phyloP scores from a whole-genome alignment of 2,329 filamentous ascomycete genomes.

The Westerdykella sp. region DNA sequence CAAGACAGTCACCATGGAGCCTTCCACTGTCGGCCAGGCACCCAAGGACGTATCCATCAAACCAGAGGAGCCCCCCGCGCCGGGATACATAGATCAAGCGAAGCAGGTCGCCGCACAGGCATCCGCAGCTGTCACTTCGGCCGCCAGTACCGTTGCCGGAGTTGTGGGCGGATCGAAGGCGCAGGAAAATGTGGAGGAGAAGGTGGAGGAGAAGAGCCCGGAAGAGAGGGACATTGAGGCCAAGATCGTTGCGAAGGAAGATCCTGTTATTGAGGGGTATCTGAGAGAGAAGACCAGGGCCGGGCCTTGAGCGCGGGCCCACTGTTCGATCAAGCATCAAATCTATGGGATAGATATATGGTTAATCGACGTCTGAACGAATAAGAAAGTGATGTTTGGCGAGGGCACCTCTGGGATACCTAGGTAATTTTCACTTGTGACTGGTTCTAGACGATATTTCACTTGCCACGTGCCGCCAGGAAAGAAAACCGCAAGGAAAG shows the following conservation, averaged over 20 bases:
- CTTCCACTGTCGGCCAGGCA: conserved; percentile 44
- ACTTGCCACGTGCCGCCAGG: no score
- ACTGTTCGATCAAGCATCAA: background rate
- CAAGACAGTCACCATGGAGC: conserved; percentile 43
- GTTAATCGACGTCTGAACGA: no score
- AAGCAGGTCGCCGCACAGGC: conserved; percentile 33
- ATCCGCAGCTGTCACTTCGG: conserved; percentile 20
- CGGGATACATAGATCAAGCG: conserved; percentile 40
- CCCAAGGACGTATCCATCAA: conserved; percentile 42
- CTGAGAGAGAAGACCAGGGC: conserved; percentile 24
- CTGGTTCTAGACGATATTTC: no score
- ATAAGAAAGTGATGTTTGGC: no score
- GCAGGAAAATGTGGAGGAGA: conserved; percentile 15
- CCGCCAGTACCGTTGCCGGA: conserved; percentile 29
- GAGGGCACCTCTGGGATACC: no score
- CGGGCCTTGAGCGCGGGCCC: background rate
- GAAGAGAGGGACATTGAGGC: conserved; percentile 25
- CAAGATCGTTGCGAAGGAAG: conserved; percentile 25
- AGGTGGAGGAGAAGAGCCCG: conserved; percentile 21
- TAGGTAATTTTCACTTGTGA: no score
- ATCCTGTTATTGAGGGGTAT: conserved; percentile 27
- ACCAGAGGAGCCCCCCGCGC: conserved; percentile 27
- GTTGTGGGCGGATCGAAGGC: conserved; percentile 24
- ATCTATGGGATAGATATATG: background rate
- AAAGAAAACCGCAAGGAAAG: no score